A percentile compares a stretch with the other conserved stretches of the same genome.
phyloP scores from a whole-genome alignment of 495 filamentous ascomycete genomes.

The Trichocladium uniseriatum region DNA sequence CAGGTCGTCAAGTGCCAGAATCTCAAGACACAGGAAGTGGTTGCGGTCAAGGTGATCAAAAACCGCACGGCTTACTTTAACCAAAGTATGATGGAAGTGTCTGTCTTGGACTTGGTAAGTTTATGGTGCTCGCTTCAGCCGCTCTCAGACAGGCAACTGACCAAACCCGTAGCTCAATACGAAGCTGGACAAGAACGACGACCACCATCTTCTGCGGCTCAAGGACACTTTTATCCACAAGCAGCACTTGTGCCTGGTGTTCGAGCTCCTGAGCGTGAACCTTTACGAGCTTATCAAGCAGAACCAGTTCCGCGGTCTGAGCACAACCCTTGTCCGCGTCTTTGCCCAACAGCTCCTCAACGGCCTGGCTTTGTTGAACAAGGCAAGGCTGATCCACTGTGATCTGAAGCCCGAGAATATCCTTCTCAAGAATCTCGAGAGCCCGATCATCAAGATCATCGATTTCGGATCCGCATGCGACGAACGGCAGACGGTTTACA shows the following conservation, averaged over 20 bases:
- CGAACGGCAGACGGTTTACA: constrained; percentile 97
- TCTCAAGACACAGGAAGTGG: constrained; percentile 93
- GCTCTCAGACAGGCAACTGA: constrained; percentile 8
- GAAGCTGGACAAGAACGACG: constrained; percentile 98
- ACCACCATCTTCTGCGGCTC: constrained; percentile 89
- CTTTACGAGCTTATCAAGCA: constrained; percentile 99
- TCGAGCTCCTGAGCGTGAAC: constrained; percentile 95
- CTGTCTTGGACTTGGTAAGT: constrained; percentile 86
- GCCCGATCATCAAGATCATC: constrained; percentile 99
- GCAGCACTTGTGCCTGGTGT: constrained; percentile 95
- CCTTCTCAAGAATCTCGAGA: constrained; percentile 94
- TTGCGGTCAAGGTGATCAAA: constrained; percentile 98
- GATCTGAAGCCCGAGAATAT: constrained; percentile 99
- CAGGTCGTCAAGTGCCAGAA: constrained; percentile 99
- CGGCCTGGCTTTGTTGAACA: constrained; percentile 85
- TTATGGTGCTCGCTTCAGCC: neutral
- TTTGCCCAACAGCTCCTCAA: constrained; percentile 97
- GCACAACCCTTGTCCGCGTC: constrained; percentile 93
- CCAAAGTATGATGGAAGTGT: constrained; percentile 99
- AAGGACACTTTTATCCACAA: constrained; percentile 98
- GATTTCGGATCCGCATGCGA: constrained; percentile 99
- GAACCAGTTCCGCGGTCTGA: constrained; percentile 96
- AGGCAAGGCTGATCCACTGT: constrained; percentile 95
- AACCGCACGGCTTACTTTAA: constrained; percentile 99
- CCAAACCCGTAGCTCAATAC: constrained; percentile 66